These are phyloP conservation scores for Forsythia viridissima DNA, from an alignment of 257 asterid genomes.

Conservation along the genomic window DNA sequence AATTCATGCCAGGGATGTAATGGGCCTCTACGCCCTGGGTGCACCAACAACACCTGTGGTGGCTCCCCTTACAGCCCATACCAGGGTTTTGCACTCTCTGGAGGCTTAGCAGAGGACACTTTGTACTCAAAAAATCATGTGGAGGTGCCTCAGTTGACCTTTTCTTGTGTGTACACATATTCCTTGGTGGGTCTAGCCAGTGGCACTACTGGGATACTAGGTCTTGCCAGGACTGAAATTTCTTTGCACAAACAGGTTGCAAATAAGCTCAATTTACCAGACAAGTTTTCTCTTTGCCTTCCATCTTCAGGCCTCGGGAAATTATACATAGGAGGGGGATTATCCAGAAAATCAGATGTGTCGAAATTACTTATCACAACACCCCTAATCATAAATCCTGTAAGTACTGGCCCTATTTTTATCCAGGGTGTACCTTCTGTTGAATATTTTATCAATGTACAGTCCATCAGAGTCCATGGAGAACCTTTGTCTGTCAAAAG, in stretches of 20 bases:
- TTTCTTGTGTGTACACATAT: constrained; percentile 29
- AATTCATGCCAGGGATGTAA: constrained; percentile 36
- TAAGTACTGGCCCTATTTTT: constrained; percentile 26
- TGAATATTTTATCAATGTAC: constrained; percentile 51
- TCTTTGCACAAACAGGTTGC: constrained; percentile 41
- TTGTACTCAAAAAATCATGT: background rate
- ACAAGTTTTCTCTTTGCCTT: constrained; percentile 39
- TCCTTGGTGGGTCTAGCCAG: constrained; percentile 34
- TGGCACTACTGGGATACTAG: constrained; percentile 38
- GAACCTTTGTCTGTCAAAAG: constrained; percentile 25
- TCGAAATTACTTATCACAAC: constrained; percentile 22
- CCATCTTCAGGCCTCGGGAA: constrained; percentile 40
- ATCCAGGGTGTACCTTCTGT: constrained; percentile 34
- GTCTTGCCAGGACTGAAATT: constrained; percentile 25
- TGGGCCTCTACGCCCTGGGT: constrained; percentile 37
- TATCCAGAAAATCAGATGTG: background rate
- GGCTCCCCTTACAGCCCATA: constrained; percentile 36
- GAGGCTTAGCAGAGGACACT: constrained; percentile 31
- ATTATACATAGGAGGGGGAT: constrained; percentile 19
- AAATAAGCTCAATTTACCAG: constrained; percentile 2
- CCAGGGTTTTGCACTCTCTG: constrained; percentile 6
- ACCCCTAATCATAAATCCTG: constrained; percentile 40
- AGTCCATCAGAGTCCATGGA: constrained; percentile 38
- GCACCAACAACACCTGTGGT: constrained; percentile 42
- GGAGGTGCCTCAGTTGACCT: background rate